Evolutionary conservation across 495 filamentous ascomycete genomes (phyloP), one percentile per base, ranked within the genome.

Genomic region (Penicillium coprophilum): DNA sequence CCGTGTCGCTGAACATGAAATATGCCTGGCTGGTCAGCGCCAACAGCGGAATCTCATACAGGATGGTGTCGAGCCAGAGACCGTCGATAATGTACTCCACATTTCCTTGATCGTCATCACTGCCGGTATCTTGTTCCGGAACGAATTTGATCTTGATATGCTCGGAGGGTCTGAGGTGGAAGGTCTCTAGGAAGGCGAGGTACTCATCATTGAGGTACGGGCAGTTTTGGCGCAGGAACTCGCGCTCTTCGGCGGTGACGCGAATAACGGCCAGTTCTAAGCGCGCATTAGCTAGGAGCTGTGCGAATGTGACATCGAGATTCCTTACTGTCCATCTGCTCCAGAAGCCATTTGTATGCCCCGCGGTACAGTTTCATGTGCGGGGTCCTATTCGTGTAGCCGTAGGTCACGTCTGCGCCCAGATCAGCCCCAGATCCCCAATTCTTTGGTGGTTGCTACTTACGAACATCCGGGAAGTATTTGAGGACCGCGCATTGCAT

Each of bases 401-500:
- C 81, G 70, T 97, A 98, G 7, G 88, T 91, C 43, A 97, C 93
- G 36, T 79, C 82, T 86, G 46, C 28, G 19, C 31, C 24, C 6
- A 1, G 23, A 40, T 73, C 28, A 78, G 72, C 34, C 48, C 12
- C 30, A 12, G 28, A 43, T 13, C 23, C 36, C 28, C 9, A 20
- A 2, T n/a, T 0, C 12, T 8, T 10, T 8, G 8, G 11, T 41
- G 10, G 11, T 8, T 13, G 34, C 13, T 36, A 78, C 81, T 73
- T 60, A 87, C 88, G 75, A 50, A 92, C 85, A 62, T 93, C 82
- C 15, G 87, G 85, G 68, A 95, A 97, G 74, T 89, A 92, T 66
- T 90, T 92, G 48, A 96, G 79, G 59, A 97, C 84, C 39, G 92
- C 94, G 67, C 90, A 96, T 85, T 98, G 94, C 94, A 98, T 98